Conservation (phyloP, 2,329 filamentous ascomycete species). For the Penicillium palitans region DNA sequence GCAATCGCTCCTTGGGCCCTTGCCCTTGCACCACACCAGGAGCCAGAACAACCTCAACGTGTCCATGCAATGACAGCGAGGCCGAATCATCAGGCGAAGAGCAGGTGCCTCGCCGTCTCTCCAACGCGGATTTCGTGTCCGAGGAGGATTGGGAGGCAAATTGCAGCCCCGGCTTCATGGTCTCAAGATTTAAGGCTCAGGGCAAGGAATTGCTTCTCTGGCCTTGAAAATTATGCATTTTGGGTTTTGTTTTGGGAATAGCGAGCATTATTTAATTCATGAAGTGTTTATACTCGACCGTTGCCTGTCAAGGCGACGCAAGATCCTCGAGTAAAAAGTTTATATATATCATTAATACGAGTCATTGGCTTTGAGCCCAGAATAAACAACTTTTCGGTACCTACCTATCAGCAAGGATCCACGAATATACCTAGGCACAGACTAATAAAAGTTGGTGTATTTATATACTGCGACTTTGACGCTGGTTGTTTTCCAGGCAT, state of each 20-base stretch:
- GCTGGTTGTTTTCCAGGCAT: neutral
- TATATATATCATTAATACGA: neutral
- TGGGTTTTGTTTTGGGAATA: neutral
- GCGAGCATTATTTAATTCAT: neutral
- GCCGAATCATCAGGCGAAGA: neutral
- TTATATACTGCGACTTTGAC: neutral
- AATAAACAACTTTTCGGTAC: neutral
- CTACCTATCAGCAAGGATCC: too few species aligned
- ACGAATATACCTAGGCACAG: neutral
- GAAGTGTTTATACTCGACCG: slow-evolving; percentile 1
- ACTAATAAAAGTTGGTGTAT: neutral
- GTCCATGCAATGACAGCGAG: neutral
- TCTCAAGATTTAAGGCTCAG: neutral
- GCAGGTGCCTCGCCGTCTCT: neutral
- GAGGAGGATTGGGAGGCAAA: neutral
- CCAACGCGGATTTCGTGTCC: neutral
- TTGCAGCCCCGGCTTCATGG: neutral
- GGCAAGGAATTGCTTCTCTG: neutral
- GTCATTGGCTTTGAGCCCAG: neutral
- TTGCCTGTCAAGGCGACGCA: neutral
- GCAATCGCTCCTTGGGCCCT: neutral
- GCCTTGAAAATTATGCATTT: neutral
- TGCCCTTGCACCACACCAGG: neutral
- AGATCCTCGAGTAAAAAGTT: neutral
- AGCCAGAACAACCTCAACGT: neutral